These are phyloP conservation scores for Aspergillus calidoustus DNA, from an alignment of 2,329 filamentous ascomycete genomes.

Conservation along the genomic window DNA sequence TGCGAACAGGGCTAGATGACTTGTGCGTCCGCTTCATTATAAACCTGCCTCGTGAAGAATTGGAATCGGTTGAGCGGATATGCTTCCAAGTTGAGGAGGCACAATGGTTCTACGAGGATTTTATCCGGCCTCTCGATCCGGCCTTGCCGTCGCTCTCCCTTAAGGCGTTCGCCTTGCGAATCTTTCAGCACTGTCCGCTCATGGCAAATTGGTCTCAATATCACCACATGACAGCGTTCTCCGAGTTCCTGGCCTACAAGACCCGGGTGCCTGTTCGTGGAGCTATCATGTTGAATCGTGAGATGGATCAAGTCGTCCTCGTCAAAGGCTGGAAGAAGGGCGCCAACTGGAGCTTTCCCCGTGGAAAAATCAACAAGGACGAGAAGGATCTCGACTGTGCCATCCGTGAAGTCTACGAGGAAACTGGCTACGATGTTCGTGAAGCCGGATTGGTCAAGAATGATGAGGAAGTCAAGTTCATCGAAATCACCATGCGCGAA, in stretches of 20 bases:
- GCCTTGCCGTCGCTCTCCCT: slow-evolving; percentile 83
- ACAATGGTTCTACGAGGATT: slow-evolving; percentile 99
- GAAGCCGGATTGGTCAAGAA: slow-evolving; percentile 76
- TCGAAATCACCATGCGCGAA: slow-evolving; percentile 87
- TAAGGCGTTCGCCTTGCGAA: slow-evolving; percentile 81
- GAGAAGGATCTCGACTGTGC: slow-evolving; percentile 94
- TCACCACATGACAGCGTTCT: slow-evolving; percentile 80
- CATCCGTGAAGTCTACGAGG: slow-evolving; percentile 91
- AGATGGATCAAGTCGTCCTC: slow-evolving; percentile 91
- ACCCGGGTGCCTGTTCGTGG: slow-evolving; percentile 90
- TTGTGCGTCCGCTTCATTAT: slow-evolving; percentile 97
- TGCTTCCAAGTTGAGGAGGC: slow-evolving; percentile 99
- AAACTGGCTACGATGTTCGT: slow-evolving; percentile 86
- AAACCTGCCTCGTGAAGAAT: slow-evolving; percentile 90
- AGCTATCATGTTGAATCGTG: slow-evolving; percentile 87
- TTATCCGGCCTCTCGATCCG: slow-evolving; percentile 88
- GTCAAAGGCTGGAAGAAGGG: slow-evolving; percentile 99
- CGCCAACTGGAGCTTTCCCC: slow-evolving; percentile 93
- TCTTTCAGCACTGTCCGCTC: slow-evolving; percentile 92
- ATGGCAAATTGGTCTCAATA: slow-evolving; percentile 79
- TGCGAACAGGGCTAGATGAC: slow-evolving; percentile 82
- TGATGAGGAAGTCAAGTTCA: slow-evolving; percentile 75
- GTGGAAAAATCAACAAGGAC: slow-evolving; percentile 98
- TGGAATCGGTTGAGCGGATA: slow-evolving; percentile 87
- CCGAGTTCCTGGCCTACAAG: slow-evolving; percentile 93